Percentiles rank a stretch among this genome's conserved stretches.
Evolutionary conservation across 495 filamentous ascomycete species (phyloP).

Genomic region (Trichoderma asperelloides): DNA sequence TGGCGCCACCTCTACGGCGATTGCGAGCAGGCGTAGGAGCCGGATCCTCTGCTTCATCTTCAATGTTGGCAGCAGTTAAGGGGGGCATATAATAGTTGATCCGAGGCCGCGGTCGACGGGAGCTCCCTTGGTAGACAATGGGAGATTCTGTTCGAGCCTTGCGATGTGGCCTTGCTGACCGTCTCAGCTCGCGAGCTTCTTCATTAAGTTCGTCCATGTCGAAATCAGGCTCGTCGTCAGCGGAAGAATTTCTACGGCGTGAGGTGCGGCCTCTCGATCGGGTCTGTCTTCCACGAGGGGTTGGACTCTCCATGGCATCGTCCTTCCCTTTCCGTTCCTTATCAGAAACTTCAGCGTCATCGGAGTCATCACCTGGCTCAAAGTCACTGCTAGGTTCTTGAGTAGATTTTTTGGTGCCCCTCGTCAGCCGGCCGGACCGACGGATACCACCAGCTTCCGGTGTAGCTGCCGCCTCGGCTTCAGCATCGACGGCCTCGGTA

Average conservation of each 20-base stretch:
- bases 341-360: conserved; percentile 39
- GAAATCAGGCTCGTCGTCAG: conserved; percentile 59
- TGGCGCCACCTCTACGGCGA: conserved; percentile 44
- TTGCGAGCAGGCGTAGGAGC: conserved; percentile 61
- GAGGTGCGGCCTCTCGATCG: conserved; percentile 29
- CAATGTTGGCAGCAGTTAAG: conserved; percentile 56
- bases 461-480: conserved; percentile 20
- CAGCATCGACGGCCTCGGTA: conserved; percentile 20
- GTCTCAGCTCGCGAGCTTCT: conserved; percentile 59
- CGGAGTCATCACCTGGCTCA: conserved; percentile 61
- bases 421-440: conserved; percentile 35
- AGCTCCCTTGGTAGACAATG: conserved; percentile 44
- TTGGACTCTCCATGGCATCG: conserved; percentile 33
- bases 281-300: conserved; percentile 28
- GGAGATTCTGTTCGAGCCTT: conserved; percentile 46
- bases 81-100: conserved; percentile 54
- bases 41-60: conserved; percentile 56
- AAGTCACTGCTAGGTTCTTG: conserved; percentile 78
- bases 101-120: conserved; percentile 18
- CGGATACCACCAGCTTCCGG: conserved; percentile 23
- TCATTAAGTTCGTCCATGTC: conserved; percentile 70
- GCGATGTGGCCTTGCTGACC: conserved; percentile 37
- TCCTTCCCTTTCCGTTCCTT: conserved; percentile 25
- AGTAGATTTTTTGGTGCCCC: conserved; percentile 32
- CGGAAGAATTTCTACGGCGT: conserved; percentile 30